Base-by-base conservation (phyloP, 805 yeast genomes). In the Starmerella sp. region DNA sequence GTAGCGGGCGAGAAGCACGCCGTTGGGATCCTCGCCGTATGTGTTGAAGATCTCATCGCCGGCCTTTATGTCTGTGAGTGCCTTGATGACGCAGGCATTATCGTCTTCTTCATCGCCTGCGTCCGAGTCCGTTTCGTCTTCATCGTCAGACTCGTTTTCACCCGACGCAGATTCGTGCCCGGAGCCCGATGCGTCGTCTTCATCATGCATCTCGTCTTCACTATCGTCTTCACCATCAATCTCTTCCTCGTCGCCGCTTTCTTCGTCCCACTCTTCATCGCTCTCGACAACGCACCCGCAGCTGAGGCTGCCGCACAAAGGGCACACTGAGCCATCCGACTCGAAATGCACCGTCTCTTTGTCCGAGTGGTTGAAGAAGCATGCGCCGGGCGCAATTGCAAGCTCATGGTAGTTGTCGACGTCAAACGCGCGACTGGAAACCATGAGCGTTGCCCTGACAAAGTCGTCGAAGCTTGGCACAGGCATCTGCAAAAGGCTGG, bases 361-460 rank as follows among this genome's bases (percentile, higher is more conserved):
- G 1, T 68, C 80, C 13, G 70, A 75, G 65, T 89, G 96, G 61
- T 90, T 90, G 70, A 89, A 87, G 37, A 91, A 71, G 69, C 90
- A 96, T 0, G 96, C 97, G 14, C 89, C 86, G 0, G 97, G 96
- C 29, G 90, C 95, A 50, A 91, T 71, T 0, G 86, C 87, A 34
- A 83, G 73, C 35, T 81, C 85, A 62, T 84, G 87, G 65, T 68
- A 89, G 50, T 75, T 74, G 67, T 91, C 97, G 32, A 90, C 79
- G 42, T 81, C 82, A 66, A 91, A 90, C 0, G 90, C 89, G 57
- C 96, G 75, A 1, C 93, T 80, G 0, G 90, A 80, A 14, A 87
- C 80, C 2, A 75, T 73, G 6, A 79, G 75, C 2, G 85, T 81
- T 60, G 86, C 86, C 15, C 66, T 66, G 8, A 66, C 61, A 54